These are phyloP conservation scores for Ogataea pignaliae DNA, from an alignment of 805 yeast species.

Conservation along the genomic window DNA sequence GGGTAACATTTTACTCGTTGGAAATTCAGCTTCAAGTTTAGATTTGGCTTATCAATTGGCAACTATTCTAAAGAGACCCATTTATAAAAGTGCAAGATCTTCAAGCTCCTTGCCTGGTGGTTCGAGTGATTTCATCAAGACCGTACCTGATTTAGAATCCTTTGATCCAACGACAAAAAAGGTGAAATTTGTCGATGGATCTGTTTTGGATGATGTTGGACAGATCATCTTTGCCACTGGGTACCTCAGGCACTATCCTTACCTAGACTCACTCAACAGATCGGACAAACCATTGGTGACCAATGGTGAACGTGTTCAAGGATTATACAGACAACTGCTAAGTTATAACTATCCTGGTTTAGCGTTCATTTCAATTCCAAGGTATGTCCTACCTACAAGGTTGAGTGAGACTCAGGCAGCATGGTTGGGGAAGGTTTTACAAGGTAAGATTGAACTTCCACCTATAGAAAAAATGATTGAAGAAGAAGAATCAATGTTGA, in stretches of 20 bases:
- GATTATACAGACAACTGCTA: slow-evolving; percentile 57
- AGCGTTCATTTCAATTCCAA: slow-evolving; percentile 59
- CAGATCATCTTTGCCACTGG: slow-evolving; percentile 67
- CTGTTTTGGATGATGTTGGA: slow-evolving; percentile 43
- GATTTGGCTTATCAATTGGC: slow-evolving; percentile 66
- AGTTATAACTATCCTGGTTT: slow-evolving; percentile 59
- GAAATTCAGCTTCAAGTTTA: slow-evolving; percentile 70
- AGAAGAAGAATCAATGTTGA: slow-evolving; percentile 37
- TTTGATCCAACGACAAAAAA: slow-evolving; percentile 35
- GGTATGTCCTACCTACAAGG: slow-evolving; percentile 59
- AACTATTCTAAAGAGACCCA: slow-evolving; percentile 33
- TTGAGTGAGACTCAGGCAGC: slow-evolving; percentile 62
- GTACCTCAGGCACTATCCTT: slow-evolving; percentile 59
- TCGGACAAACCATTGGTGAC: slow-evolving; percentile 36
- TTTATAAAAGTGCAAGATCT: slow-evolving; percentile 51
- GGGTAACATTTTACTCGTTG: slow-evolving; percentile 57
- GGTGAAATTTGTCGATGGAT: slow-evolving; percentile 48
- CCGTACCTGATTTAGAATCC: slow-evolving; percentile 38
- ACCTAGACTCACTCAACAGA: slow-evolving; percentile 33
- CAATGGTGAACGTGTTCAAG: slow-evolving; percentile 44
- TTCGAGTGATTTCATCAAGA: slow-evolving; percentile 34
- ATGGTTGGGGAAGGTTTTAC: slow-evolving; percentile 58
- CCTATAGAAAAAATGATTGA: slow-evolving; percentile 38
- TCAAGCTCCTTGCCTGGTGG: slow-evolving; percentile 42
- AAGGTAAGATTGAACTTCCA: slow-evolving; percentile 52